phyloP scores from a whole-genome alignment of 306 rosid genomes.

The peach (Prunus persica) region Prunus_persica_NCBIv2 NC_034009.1:38094001-38094500 shows the following conservation, averaged over 20 bases:
- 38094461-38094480: slow-evolving; percentile 91
- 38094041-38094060: slow-evolving; percentile 12
- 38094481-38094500: slow-evolving; percentile 82
- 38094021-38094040: slow-evolving; percentile 97
- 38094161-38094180: not conserved
- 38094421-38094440: slow-evolving; percentile 77
- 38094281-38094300: not conserved
- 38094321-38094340: not conserved
- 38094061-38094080: not conserved
- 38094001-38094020: slow-evolving; percentile 94
- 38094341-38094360: not conserved
- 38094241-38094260: not conserved
- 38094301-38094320: not conserved
- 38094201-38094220: not conserved
- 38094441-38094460: slow-evolving; percentile 80
- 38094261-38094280: not conserved
- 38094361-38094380: not conserved
- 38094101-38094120: not conserved
- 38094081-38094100: not conserved
- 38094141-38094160: not conserved
- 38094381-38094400: not conserved
- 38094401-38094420: not conserved
- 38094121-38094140: not conserved
- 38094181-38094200: not conserved
- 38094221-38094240: not conserved